Evolutionary conservation across 139 green algal species (phyloP), one percentile per base, ranked within the genome.

Genomic region (Pleodorina starrii): DNA sequence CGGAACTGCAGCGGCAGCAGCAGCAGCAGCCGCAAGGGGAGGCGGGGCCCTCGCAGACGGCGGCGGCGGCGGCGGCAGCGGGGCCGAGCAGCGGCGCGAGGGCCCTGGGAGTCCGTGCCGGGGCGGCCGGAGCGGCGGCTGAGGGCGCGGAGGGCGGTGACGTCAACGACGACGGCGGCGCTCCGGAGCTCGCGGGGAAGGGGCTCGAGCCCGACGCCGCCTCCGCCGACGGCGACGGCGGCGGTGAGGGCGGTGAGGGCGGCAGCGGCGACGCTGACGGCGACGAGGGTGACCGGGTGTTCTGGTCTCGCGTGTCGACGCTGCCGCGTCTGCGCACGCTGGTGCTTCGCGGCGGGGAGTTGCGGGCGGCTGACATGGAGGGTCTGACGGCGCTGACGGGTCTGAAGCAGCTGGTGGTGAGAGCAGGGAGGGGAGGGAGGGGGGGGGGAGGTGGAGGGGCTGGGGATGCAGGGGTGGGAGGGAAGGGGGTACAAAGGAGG

Each of bases 321-420:
- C 68, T 88, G 83, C 68, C 21, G 46, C 21, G 12, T 32, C 83
- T 88, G n/a, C 66, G 43, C 35, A 44, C 35, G 36, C 63, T 88
- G 83, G 35, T 48, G 68, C 83, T 88, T 32, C 46, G 36, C 6
- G 83, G 83, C 14, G 83, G 83, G n/a, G 35, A 72, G 35, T 48
- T 88, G 66, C 35, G 38, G 32, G 46, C 32, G 9, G 17, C 46
- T 32, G 83, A 88, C 32, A 88, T 69, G 83, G 23, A 5, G 35
- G 83, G 83, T 7, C 68, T 88, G 83, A 46, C 54, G 66, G 35
- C 44, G 32, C 68, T 80, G 32, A 81, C 46, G 32, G 68, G 68
- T 3, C 68, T 88, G 23, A 19, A 40, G 59, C 32, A 71, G 27
- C 83, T 88, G 44, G 35, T 43, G 66, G 83, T 88, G 44, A 32